Percentiles rank a stretch among this genome's conserved stretches.
Conservation (phyloP, 805 yeast species). For the Saccharomycopsis schoenii region DNA sequence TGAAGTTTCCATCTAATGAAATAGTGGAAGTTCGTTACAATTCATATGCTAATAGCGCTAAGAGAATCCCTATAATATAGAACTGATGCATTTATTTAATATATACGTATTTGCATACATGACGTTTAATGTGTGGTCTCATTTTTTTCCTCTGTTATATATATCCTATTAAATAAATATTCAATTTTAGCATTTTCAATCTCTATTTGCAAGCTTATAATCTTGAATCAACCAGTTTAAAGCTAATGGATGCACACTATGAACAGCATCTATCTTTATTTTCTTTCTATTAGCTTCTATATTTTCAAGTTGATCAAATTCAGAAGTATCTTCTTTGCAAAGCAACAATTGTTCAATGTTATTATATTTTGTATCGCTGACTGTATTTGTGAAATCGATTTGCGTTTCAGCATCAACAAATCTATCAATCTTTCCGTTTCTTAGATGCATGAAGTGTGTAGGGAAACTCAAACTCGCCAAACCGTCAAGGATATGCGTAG, state of each 20-base stretch:
- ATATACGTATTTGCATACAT: background rate
- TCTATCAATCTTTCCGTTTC: slow-evolving; percentile 46
- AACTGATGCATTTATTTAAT: background rate
- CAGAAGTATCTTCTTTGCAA: background rate
- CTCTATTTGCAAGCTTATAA: slow-evolving; percentile 4
- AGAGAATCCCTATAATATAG: slow-evolving; percentile 28
- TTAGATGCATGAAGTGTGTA: slow-evolving; percentile 68
- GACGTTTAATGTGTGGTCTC: background rate
- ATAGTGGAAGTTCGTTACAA: slow-evolving; percentile 80
- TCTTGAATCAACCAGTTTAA: slow-evolving; percentile 54
- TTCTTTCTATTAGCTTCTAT: slow-evolving; percentile 21
- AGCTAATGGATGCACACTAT: slow-evolving; percentile 65
- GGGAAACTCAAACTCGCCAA: slow-evolving; percentile 70
- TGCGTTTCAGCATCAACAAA: slow-evolving; percentile 27
- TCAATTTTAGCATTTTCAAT: background rate
- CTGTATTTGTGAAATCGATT: slow-evolving; percentile 23
- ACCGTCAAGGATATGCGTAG: slow-evolving; percentile 96
- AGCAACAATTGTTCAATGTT: slow-evolving; percentile 5
- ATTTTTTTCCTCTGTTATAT: background rate
- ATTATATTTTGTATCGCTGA: background rate
- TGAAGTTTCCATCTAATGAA: slow-evolving; percentile 72
- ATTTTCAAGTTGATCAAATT: slow-evolving; percentile 15
- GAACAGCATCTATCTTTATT: slow-evolving; percentile 33
- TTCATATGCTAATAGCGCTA: slow-evolving; percentile 70
- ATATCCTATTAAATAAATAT: background rate